Evolutionary conservation across 169 alveolate species (phyloP).

Genomic region (Haemoproteus tartakovskyi): DNA sequence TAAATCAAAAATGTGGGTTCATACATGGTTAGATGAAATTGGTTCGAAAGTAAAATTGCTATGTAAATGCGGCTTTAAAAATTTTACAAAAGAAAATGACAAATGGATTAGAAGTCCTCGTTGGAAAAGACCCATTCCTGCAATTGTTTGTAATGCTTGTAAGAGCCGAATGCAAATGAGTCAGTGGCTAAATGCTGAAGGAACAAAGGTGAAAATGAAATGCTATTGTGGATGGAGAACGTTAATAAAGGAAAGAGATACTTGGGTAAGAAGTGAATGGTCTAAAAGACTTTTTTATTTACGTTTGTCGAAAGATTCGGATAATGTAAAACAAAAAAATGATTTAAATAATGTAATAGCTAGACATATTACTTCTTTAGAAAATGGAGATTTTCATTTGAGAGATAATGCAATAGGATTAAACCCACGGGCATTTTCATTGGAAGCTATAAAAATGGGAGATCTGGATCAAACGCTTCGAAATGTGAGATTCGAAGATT

Average conservation of each 20-base stretch:
- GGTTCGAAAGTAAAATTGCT: conserved; percentile 59
- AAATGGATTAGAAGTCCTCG: conserved; percentile 66
- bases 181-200: conserved; percentile 63
- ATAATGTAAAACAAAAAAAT: conserved; percentile 29
- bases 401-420: too few species aligned
- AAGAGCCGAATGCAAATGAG: conserved; percentile 63
- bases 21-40: conserved; percentile 64
- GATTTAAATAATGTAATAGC: too few species aligned
- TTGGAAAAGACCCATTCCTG: conserved; percentile 60
- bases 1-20: conserved; percentile 65
- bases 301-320: conserved; percentile 45
- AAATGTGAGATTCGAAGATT: too few species aligned
- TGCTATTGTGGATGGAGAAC: conserved; percentile 66
- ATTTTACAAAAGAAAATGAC: conserved; percentile 40
- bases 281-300: conserved; percentile 55
- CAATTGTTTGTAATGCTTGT: conserved; percentile 58
- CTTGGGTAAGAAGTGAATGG: conserved; percentile 68
- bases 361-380: too few species aligned
- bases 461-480: too few species aligned
- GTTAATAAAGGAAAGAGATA: conserved; percentile 48
- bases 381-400: too few species aligned
- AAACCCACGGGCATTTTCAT: too few species aligned
- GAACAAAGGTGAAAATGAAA: conserved; percentile 64
- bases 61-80: conserved; percentile 65
- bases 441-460: too few species aligned